Evolutionary conservation across 2,329 filamentous ascomycete genomes (phyloP).

Genomic region (Penicillium olsonii): DNA sequence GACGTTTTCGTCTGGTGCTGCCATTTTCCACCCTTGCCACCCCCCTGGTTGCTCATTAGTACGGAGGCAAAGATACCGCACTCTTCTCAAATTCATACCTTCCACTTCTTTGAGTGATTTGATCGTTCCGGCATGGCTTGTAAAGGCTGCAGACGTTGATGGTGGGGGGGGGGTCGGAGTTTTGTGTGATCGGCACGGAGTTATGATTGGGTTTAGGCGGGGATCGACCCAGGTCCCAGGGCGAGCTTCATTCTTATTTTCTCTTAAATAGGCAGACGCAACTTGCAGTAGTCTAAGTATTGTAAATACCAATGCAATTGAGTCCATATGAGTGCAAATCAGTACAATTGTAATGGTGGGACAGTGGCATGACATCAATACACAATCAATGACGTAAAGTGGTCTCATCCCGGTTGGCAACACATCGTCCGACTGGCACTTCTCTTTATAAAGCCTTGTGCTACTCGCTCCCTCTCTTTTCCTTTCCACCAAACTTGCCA

Average conservation of each 20-base stretch:
- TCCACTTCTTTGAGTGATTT: conserved; percentile 34
- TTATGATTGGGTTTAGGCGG: conserved; percentile 21
- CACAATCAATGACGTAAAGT: conserved; percentile 23
- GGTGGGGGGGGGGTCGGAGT: conserved; percentile 11
- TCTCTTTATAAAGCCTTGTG: neutral
- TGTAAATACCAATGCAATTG: too few species aligned
- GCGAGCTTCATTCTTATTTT: conserved; percentile 6
- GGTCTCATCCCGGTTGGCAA: conserved; percentile 8
- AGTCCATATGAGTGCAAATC: too few species aligned
- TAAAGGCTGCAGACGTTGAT: conserved; percentile 22
- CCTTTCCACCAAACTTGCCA: neutral
- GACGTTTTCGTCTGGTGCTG: conserved; percentile 27
- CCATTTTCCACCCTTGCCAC: conserved; percentile 31
- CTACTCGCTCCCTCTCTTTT: conserved; percentile 1
- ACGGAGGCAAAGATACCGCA: neutral
- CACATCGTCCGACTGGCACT: neutral
- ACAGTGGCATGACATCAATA: conserved; percentile 27
- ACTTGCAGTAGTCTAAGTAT: too few species aligned
- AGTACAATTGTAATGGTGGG: neutral
- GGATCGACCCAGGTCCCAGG: conserved; percentile 14
- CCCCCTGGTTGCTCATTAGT: conserved; percentile 25
- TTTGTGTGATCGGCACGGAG: conserved; percentile 22
- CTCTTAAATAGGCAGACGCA: too few species aligned
- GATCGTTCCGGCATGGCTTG: conserved; percentile 32
- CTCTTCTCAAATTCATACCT: conserved; percentile 25